A percentile compares a stretch with the other conserved stretches of the same genome.
phyloP scores from a whole-genome alignment of 140 eudicot species.

The Cichorium intybus region DNA sequence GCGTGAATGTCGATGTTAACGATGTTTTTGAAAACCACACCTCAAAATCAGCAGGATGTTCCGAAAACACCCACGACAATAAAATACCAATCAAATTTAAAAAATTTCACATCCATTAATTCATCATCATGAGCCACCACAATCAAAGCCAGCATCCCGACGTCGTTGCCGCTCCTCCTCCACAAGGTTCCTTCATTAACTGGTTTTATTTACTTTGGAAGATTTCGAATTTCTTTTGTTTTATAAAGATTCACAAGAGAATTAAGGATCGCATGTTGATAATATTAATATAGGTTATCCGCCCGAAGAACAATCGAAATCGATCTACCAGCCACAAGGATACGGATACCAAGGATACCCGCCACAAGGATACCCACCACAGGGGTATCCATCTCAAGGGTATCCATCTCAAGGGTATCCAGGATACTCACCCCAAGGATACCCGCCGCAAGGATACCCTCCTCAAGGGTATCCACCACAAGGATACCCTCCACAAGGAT shows the following conservation, averaged over 20 bases:
- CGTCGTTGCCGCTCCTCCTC: constrained; percentile 58
- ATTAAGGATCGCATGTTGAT: neutral
- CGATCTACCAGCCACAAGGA: constrained; percentile 27
- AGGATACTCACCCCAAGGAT: constrained; percentile 51
- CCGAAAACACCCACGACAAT: constrained; percentile 9
- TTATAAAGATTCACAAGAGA: neutral
- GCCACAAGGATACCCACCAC: constrained; percentile 44
- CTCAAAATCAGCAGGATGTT: constrained; percentile 11
- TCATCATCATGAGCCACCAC: constrained; percentile 51
- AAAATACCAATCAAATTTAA: constrained; percentile 5
- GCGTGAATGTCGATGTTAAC: neutral
- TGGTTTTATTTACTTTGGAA: neutral
- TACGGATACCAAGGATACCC: constrained; percentile 22
- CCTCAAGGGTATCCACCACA: constrained; percentile 27
- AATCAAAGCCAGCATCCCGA: constrained; percentile 62
- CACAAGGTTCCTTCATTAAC: constrained; percentile 42
- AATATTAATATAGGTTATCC: constrained; percentile 47
- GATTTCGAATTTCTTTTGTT: neutral
- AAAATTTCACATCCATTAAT: constrained; percentile 20
- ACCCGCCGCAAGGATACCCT: constrained; percentile 52
- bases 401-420: constrained; percentile 5
- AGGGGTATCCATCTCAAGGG: constrained; percentile 38
- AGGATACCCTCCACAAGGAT: constrained; percentile 51
- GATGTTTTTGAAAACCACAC: constrained; percentile 12
- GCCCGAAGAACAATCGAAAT: constrained; percentile 15